These are phyloP conservation scores for Lachancea cidri DNA, from an alignment of 805 yeast species.

Conservation along the genomic window DNA sequence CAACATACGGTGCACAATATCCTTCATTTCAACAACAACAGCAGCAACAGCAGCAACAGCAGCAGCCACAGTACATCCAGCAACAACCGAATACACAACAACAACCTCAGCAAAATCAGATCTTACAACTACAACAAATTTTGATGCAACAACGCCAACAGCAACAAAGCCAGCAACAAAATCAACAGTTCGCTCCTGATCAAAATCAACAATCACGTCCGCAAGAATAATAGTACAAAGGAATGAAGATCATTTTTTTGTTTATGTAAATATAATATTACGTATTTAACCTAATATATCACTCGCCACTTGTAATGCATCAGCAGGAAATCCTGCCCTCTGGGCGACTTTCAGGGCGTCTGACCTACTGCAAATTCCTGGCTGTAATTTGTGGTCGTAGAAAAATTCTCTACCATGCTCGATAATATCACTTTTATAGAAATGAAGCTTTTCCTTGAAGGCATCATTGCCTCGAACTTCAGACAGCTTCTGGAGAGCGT, in stretches of 20 bases:
- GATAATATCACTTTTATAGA: slow-evolving; percentile 23
- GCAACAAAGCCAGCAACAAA: slow-evolving; percentile 10
- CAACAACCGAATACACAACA: slow-evolving; percentile 16
- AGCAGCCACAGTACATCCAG: slow-evolving; percentile 10
- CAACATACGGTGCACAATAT: neutral
- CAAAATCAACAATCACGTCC: slow-evolving; percentile 1
- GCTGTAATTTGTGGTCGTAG: slow-evolving; percentile 50
- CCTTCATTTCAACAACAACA: slow-evolving; percentile 10
- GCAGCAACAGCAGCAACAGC: slow-evolving; percentile 13
- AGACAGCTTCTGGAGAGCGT: slow-evolving; percentile 44
- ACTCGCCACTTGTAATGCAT: slow-evolving; percentile 51
- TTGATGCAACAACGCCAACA: slow-evolving; percentile 23
- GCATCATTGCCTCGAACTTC: slow-evolving; percentile 23
- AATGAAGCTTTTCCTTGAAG: slow-evolving; percentile 14
- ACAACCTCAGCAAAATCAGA: slow-evolving; percentile 15
- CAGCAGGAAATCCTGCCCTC: slow-evolving; percentile 70
- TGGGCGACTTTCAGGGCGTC: slow-evolving; percentile 74
- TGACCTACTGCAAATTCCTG: slow-evolving; percentile 69
- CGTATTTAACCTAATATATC: slow-evolving; percentile 5
- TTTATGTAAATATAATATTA: neutral
- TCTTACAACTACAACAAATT: slow-evolving; percentile 22
- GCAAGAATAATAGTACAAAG: neutral
- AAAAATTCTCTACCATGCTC: slow-evolving; percentile 22
- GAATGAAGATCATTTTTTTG: neutral
- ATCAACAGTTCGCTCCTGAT: slow-evolving; percentile 9